Base-by-base conservation (phyloP, 768 basidiomycete species). In the Pleurotus giganteus region DNA sequence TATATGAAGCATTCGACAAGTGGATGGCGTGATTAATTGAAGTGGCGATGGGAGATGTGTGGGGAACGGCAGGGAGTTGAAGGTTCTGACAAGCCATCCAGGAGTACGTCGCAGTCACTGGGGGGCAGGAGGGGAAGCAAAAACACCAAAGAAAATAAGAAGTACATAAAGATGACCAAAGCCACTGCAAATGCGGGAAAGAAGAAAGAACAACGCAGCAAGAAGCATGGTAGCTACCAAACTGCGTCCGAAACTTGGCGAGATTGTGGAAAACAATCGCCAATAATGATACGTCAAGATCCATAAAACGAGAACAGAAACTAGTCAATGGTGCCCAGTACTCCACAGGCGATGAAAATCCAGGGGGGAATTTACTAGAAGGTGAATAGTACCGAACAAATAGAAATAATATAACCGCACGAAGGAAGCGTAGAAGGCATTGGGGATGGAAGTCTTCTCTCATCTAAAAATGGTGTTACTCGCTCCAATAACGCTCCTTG, bases 201-300 rank as follows among this genome's bases (percentile, higher is more conserved):
- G 46, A 29, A n/a, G n/a, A n/a, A n/a, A n/a, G n/a, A n/a, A n/a
- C n/a, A n/a, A 47, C 27, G 17, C 46, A 19, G 23, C 4, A 13
- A 2, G 26, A 2, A 47, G 31, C 21, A 37, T 51, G 32, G 21
- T 8, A 45, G 23, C 27, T 45, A 24, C 44, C 26, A 45, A 27
- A 24, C 44, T 5, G 12, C 49, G 34, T 51, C 31, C 13, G 23
- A 36, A 51, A 34, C 32, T 51, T 34, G 49, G 49, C 31, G 34
- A 36, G 37, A 51, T 31, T 17, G 12, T 51, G 49, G 49, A 51
- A 28, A 21, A 34, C 17, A 51, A 51, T 51, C 21, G 49, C 31
- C 49, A 51, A 51, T 51, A 51, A 51, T 51, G 49, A 51, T 51
- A 51, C 34, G n/a, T 23, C 29, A 34, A 39, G 34, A 34, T 34